These are phyloP conservation scores for Alopecurus myosuroides DNA, from an alignment of 176 grass and related monocot species.

Conservation along the genomic window DNA sequence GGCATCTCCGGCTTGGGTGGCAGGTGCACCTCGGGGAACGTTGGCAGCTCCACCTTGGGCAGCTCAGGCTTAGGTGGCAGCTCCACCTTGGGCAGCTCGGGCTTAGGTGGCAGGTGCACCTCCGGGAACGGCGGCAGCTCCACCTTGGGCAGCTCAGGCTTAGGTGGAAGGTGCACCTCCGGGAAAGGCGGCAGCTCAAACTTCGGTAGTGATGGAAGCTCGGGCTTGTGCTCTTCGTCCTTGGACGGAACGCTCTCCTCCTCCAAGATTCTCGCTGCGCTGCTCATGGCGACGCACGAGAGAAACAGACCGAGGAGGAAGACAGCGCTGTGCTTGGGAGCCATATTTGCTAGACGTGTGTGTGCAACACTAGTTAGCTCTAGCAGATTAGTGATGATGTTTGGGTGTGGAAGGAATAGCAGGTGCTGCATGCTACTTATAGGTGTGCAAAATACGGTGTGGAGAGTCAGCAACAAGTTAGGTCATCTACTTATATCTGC, in stretches of 20 bases:
- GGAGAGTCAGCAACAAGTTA: neutral
- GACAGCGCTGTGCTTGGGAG: neutral
- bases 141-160: neutral
- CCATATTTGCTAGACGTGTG: neutral
- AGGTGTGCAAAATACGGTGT: neutral
- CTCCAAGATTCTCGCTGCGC: neutral
- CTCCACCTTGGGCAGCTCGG: neutral
- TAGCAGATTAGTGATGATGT: neutral
- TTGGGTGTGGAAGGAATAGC: neutral
- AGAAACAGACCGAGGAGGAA: neutral
- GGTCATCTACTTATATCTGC: neutral
- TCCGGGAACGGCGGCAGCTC: neutral
- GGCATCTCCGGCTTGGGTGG: neutral
- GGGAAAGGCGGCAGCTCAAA: neutral
- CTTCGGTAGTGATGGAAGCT: neutral
- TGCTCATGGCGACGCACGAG: neutral
- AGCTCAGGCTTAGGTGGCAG: neutral
- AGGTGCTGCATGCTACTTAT: neutral
- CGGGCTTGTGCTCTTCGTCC: neutral
- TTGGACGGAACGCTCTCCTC: neutral
- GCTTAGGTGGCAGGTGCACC: neutral
- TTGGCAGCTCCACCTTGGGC: neutral
- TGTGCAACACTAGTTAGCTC: neutral
- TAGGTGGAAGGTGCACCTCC: neutral
- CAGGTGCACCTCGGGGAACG: neutral